Evolutionary conservation across 2,329 filamentous ascomycete species (phyloP).

Genomic region (Ophiocordyceps camponoti-saundersi): DNA sequence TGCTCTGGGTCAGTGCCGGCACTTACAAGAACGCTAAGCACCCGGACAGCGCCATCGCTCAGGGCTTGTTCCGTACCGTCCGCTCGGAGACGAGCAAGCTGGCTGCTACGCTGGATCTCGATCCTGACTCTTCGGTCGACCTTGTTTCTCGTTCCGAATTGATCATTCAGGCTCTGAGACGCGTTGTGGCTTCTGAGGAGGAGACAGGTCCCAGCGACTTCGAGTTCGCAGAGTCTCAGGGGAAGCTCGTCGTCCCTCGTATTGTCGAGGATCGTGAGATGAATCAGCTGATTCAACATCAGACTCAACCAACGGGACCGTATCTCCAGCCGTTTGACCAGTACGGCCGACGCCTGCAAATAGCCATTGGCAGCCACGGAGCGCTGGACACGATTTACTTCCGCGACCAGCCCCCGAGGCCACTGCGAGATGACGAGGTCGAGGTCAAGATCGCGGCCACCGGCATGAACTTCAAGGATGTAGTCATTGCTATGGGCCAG

Average conservation of each 20-base stretch:
- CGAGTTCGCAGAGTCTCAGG: conserved; percentile 13
- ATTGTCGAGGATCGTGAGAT: conserved; percentile 10
- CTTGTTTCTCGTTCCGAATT: conserved; percentile 13
- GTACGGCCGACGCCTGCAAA: conserved; percentile 14
- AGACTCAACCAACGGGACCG: conserved; percentile 8
- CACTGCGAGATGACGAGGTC: conserved; percentile 17
- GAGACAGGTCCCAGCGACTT: conserved; percentile 9
- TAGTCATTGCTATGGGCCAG: conserved; percentile 24
- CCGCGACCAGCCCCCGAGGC: conserved; percentile 13
- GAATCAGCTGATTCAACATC: conserved; percentile 11
- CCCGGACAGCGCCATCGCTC: conserved; percentile 25
- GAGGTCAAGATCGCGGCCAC: conserved; percentile 25
- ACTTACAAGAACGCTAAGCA: conserved; percentile 18
- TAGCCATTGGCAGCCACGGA: conserved; percentile 20
- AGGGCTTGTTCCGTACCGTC: conserved; percentile 25
- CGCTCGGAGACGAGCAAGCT: conserved; percentile 27
- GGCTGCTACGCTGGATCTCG: conserved; percentile 27
- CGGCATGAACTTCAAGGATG: conserved; percentile 29
- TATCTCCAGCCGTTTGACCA: conserved; percentile 21
- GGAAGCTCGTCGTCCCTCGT: conserved; percentile 12
- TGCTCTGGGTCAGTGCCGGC: conserved; percentile 23
- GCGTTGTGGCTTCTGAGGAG: conserved; percentile 5
- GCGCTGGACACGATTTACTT: conserved; percentile 23
- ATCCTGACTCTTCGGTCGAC: conserved; percentile 16
- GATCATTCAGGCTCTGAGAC: conserved; percentile 11